phyloP scores from a whole-genome alignment of 2,329 filamentous ascomycete genomes.

The Diaporthe sp. region DNA sequence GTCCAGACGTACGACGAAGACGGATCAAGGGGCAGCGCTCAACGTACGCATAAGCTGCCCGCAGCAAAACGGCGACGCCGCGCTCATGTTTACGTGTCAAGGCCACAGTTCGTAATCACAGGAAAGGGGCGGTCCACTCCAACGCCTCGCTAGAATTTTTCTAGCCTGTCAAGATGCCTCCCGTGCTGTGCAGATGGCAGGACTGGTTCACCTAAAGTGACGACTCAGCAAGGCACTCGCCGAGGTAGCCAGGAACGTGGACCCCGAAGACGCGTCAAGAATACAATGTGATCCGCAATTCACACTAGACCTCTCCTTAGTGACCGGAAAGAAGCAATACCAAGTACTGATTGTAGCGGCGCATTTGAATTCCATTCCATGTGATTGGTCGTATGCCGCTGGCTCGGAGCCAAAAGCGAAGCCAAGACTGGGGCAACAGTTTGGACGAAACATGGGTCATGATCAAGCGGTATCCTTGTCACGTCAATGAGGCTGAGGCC shows the following conservation, averaged over 20 bases:
- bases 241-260: background rate
- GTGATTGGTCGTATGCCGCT: background rate
- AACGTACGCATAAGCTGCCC: conserved; percentile 22
- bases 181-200: background rate
- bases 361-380: background rate
- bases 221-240: background rate
- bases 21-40: conserved; percentile 6
- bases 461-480: background rate
- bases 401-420: background rate
- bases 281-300: background rate
- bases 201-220: background rate
- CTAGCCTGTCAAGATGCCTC: background rate
- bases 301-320: background rate
- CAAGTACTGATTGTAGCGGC: background rate
- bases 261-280: background rate
- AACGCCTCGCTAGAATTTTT: background rate
- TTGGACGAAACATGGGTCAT: conserved; percentile 4
- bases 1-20: conserved; percentile 8
- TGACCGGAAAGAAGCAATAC: background rate
- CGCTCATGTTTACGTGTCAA: conserved; percentile 11
- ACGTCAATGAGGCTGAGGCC: background rate
- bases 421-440: background rate
- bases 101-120: conserved; percentile 8
- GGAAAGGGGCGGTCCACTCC: background rate
- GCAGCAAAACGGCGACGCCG: conserved; percentile 22